phyloP scores from a whole-genome alignment of 768 basidiomycete genomes.

The Sutorius australiensis region DNA sequence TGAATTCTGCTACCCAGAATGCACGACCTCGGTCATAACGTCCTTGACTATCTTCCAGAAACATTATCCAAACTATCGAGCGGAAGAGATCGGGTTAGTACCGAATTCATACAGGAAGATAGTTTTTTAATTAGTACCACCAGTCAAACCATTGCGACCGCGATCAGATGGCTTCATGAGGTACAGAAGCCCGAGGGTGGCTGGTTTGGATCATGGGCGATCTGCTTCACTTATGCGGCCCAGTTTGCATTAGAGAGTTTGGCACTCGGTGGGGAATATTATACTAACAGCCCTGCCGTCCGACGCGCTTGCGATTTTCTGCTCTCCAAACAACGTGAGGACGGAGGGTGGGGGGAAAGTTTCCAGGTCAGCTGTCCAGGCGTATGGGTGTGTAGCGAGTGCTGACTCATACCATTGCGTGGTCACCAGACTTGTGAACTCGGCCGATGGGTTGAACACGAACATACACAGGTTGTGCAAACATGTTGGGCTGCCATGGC shows the following conservation, averaged over 20 bases:
- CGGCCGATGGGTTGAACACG: constrained; percentile 77
- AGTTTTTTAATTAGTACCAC: background rate
- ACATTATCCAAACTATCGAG: constrained; percentile 75
- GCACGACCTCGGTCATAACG: constrained; percentile 94
- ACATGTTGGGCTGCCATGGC: constrained; percentile 92
- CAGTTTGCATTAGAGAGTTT: constrained; percentile 95
- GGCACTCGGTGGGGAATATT: constrained; percentile 85
- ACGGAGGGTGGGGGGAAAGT: constrained; percentile 99
- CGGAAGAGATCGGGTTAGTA: constrained; percentile 66
- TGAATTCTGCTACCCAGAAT: constrained; percentile 94
- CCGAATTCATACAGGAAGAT: background rate
- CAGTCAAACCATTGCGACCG: constrained; percentile 61
- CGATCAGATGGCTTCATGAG: constrained; percentile 77
- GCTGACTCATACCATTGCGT: background rate
- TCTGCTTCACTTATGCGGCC: constrained; percentile 97
- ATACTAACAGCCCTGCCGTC: constrained; percentile 63
- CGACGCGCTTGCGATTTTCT: constrained; percentile 83
- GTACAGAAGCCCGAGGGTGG: constrained; percentile 82
- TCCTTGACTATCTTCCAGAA: constrained; percentile 81
- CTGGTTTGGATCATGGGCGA: constrained; percentile 97
- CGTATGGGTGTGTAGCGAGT: background rate
- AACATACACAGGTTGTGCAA: constrained; percentile 82
- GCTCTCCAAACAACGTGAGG: constrained; percentile 73
- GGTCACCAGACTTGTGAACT: constrained; percentile 75
- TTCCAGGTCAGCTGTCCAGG: constrained; percentile 63